Conservation (phyloP, 805 yeast genomes). For the Metschnikowia orientalis region DNA sequence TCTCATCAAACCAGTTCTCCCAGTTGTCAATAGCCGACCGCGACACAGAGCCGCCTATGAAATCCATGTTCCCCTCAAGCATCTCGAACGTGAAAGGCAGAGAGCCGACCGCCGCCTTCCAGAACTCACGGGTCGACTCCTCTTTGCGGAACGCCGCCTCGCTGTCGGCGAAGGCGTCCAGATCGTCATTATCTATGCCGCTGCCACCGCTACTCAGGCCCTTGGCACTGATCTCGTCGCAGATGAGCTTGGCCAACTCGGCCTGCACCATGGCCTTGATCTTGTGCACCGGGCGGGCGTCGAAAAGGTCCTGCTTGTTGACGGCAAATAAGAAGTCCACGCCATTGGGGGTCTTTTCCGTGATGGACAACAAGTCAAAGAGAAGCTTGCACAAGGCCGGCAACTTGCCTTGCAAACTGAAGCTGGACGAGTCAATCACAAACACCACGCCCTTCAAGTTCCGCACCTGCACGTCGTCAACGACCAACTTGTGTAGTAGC, state of each 20-base stretch:
- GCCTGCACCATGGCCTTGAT: slow-evolving; percentile 55
- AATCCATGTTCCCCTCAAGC: slow-evolving; percentile 69
- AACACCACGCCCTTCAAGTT: slow-evolving; percentile 65
- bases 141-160: slow-evolving; percentile 23
- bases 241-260: slow-evolving; percentile 56
- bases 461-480: slow-evolving; percentile 32
- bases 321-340: slow-evolving; percentile 73
- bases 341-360: slow-evolving; percentile 66
- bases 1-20: slow-evolving; percentile 77
- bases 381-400: slow-evolving; percentile 52
- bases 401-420: slow-evolving; percentile 38
- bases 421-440: slow-evolving; percentile 70
- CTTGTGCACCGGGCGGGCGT: slow-evolving; percentile 65
- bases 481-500: slow-evolving; percentile 47
- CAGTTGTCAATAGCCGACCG: slow-evolving; percentile 53
- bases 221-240: slow-evolving; percentile 35
- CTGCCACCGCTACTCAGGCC: slow-evolving; percentile 27
- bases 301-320: slow-evolving; percentile 83
- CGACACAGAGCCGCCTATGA: slow-evolving; percentile 67
- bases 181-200: slow-evolving; percentile 36
- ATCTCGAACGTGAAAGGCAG: slow-evolving; percentile 55
- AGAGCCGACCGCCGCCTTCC: slow-evolving; percentile 36
- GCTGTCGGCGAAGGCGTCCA: slow-evolving; percentile 30
- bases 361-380: slow-evolving; percentile 52
- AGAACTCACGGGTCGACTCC: slow-evolving; percentile 44